Evolutionary conservation across 2,329 filamentous ascomycete genomes (phyloP).

Genomic region (Fusarium palustre): DNA sequence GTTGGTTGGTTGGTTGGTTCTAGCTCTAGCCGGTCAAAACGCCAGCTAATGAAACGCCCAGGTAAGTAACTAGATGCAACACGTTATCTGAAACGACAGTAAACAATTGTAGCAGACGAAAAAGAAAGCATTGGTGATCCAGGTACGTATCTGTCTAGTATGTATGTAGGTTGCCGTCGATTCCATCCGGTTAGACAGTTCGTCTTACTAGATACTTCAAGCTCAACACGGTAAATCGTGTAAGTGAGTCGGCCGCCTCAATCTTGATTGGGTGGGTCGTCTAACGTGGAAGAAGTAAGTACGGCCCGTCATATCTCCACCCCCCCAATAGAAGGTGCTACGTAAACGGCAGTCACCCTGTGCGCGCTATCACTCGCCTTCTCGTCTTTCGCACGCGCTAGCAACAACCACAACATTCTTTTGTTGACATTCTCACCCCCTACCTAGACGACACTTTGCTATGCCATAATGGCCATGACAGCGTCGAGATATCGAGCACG

Average conservation of each 20-base stretch:
- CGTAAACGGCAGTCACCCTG: constrained; percentile 20
- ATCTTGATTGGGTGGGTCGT: not conserved
- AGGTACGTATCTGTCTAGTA: not conserved
- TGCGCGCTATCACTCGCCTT: constrained; percentile 1
- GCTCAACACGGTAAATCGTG: constrained; percentile 2
- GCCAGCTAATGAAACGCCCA: constrained; percentile 6
- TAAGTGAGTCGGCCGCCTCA: constrained; percentile 21
- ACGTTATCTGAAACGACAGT: constrained; percentile 21
- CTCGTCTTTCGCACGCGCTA: constrained; percentile 31
- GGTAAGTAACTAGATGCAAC: not conserved
- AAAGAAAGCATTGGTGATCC: not conserved
- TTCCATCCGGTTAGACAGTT: not conserved
- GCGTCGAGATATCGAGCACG: constrained; percentile 60
- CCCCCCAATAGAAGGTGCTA: constrained; percentile 2
- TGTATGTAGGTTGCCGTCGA: not conserved
- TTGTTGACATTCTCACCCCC: constrained; percentile 38
- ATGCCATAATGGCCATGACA: constrained; percentile 48
- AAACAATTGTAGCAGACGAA: constrained; percentile 10
- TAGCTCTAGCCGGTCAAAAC: constrained; percentile 1
- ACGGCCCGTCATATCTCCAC: constrained; percentile 18
- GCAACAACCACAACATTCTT: constrained; percentile 30
- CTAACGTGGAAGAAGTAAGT: constrained; percentile 26
- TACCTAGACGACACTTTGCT: constrained; percentile 20
- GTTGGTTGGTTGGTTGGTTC: not conserved
- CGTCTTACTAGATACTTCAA: not conserved